Conservation (phyloP, 805 yeast species). For the Barnettozyma sucrosica region DNA sequence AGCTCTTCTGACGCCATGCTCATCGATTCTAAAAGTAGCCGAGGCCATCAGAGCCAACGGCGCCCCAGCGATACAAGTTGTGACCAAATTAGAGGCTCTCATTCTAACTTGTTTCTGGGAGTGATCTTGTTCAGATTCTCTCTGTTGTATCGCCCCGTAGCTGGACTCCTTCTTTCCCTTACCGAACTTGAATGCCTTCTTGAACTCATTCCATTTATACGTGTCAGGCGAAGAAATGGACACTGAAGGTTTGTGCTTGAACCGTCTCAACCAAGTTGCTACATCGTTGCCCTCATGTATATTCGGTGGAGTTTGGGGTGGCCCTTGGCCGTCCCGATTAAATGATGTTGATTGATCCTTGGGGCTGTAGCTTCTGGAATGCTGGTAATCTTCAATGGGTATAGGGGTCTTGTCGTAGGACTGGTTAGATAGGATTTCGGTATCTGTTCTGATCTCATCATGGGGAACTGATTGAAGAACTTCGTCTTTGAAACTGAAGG, state of each 20-base stretch:
- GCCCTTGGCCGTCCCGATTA: not conserved
- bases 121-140: conserved; percentile 9
- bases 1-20: conserved; percentile 68
- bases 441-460: conserved; percentile 23
- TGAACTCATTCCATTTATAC: conserved; percentile 24
- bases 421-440: not conserved
- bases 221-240: conserved; percentile 6
- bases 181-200: conserved; percentile 24
- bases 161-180: conserved; percentile 1
- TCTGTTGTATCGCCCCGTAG: not conserved
- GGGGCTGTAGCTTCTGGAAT: not conserved
- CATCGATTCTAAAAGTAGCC: conserved; percentile 70
- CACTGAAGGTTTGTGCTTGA: conserved; percentile 15
- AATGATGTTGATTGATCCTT: not conserved
- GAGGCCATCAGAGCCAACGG: conserved; percentile 75
- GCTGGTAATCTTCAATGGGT: not conserved
- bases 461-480: conserved; percentile 11
- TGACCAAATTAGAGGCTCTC: conserved; percentile 39
- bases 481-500: conserved; percentile 10
- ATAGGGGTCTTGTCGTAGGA: conserved; percentile 9
- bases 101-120: conserved; percentile 24
- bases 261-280: conserved; percentile 23
- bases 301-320: not conserved
- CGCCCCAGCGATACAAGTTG: conserved; percentile 55
- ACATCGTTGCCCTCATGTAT: conserved; percentile 11